Evolutionary conservation across 495 filamentous ascomycete species (phyloP).

Genomic region (Lasiosphaeris hirsuta): DNA sequence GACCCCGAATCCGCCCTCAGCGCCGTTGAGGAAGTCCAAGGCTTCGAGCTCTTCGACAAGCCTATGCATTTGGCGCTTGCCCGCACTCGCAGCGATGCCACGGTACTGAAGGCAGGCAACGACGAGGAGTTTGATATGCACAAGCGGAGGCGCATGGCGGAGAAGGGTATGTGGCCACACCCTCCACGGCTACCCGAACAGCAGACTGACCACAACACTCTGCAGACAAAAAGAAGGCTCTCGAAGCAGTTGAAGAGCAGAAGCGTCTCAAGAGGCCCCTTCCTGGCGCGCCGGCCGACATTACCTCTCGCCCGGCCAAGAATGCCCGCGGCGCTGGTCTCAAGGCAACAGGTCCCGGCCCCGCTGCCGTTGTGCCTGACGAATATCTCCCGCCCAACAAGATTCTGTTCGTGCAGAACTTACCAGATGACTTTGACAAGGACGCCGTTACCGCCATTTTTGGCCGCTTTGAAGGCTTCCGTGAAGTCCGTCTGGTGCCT

Average conservation of each 20-base stretch:
- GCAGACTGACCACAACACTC: constrained; percentile 4
- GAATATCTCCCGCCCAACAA: constrained; percentile 98
- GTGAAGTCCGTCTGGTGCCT: constrained; percentile 85
- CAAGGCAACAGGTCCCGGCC: constrained; percentile 69
- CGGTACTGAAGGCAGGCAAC: constrained; percentile 66
- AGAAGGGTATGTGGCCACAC: constrained; percentile 66
- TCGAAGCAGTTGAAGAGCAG: constrained; percentile 74
- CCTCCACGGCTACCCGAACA: background rate
- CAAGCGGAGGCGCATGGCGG: constrained; percentile 78
- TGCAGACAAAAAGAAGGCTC: constrained; percentile 86
- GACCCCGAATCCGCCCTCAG: constrained; percentile 66
- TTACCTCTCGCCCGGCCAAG: constrained; percentile 65
- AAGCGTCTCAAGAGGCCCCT: constrained; percentile 78
- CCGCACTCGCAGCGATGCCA: constrained; percentile 82
- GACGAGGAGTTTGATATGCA: constrained; percentile 83
- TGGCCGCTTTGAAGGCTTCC: constrained; percentile 87
- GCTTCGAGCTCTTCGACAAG: constrained; percentile 92
- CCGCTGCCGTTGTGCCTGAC: constrained; percentile 80
- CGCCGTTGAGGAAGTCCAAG: constrained; percentile 86
- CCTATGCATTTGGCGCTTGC: constrained; percentile 87
- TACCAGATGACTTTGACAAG: constrained; percentile 82
- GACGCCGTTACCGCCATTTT: constrained; percentile 79
- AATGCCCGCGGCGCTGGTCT: constrained; percentile 72
- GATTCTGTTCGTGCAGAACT: constrained; percentile 90
- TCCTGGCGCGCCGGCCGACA: constrained; percentile 44